Conservation (phyloP, 768 basidiomycete species). For the Pholiota conissans region DNA sequence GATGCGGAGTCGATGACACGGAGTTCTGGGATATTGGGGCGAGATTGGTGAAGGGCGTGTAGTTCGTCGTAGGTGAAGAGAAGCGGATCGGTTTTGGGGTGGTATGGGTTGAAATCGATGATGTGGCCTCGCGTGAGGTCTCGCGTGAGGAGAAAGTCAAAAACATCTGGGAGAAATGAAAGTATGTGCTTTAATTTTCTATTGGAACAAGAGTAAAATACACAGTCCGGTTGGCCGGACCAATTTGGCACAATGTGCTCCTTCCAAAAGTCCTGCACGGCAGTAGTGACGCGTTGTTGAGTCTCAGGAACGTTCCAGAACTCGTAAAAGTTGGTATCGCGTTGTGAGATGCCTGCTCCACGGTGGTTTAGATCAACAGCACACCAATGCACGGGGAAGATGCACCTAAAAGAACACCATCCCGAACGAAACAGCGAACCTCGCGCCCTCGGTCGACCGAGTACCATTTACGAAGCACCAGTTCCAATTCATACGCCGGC, state of each 20-base stretch:
- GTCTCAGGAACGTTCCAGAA: constrained; percentile 71
- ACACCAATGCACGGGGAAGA: no score
- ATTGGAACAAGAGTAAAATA: no score
- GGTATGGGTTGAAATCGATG: constrained; percentile 90
- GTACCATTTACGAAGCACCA: constrained; percentile 91
- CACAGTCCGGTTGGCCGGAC: constrained; percentile 65
- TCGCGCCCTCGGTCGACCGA: constrained; percentile 82
- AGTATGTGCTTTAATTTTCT: no score
- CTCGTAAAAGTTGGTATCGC: constrained; percentile 88
- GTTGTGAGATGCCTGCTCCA: constrained; percentile 73
- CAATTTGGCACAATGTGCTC: constrained; percentile 62
- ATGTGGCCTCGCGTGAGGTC: constrained; percentile 76
- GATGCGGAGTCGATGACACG: constrained; percentile 71
- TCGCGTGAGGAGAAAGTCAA: constrained; percentile 87
- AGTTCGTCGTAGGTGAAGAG: constrained; percentile 86
- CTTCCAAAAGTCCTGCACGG: constrained; percentile 67
- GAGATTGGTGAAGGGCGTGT: constrained; percentile 27
- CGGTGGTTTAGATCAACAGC: no score
- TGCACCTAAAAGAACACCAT: constrained; percentile 71
- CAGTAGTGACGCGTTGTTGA: constrained; percentile 47
- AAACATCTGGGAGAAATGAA: constrained; percentile 75
- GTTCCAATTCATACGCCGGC: constrained; percentile 63
- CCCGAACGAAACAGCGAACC: constrained; percentile 86
- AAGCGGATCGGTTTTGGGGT: constrained; percentile 82
- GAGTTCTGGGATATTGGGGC: constrained; percentile 37